Conservation (phyloP, 257 asterid genomes). For the Verbena officinalis region DNA sequence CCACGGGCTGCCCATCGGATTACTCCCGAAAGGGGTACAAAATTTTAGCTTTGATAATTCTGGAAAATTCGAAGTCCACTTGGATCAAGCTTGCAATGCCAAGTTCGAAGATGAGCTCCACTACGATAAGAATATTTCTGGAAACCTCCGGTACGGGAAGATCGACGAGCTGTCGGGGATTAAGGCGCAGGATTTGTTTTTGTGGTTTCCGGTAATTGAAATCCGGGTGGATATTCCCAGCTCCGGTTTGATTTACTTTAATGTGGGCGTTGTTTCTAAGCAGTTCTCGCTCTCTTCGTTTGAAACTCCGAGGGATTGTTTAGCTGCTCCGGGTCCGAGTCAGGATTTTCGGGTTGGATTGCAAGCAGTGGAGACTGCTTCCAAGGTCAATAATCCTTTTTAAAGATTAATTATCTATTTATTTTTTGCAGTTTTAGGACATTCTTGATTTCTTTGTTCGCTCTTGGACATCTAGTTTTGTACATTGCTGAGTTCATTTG, state of each 20-base stretch:
- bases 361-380: constrained; percentile 34
- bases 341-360: constrained; percentile 52
- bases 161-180: constrained; percentile 78
- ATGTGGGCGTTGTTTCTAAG: constrained; percentile 94
- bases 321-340: constrained; percentile 52
- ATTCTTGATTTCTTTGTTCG: neutral
- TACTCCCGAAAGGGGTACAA: constrained; percentile 84
- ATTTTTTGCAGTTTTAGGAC: neutral
- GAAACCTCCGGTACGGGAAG: constrained; percentile 60
- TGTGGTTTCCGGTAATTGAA: constrained; percentile 90
- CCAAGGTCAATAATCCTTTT: constrained; percentile 43
- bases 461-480: constrained; percentile 7
- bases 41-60: constrained; percentile 62
- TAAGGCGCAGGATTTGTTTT: constrained; percentile 90
- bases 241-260: constrained; percentile 91
- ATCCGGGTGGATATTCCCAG: constrained; percentile 89
- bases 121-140: constrained; percentile 70
- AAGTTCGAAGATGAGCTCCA: constrained; percentile 86
- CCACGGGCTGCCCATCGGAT: constrained; percentile 84
- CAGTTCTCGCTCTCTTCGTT: constrained; percentile 86
- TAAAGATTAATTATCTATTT: neutral
- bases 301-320: constrained; percentile 86
- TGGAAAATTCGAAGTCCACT: constrained; percentile 68
- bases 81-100: constrained; percentile 85
- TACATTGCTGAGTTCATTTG: constrained; percentile 4